A percentile compares a stretch with the other conserved stretches of the same genome.
phyloP scores from a whole-genome alignment of 148 eudicot genomes.

The Nepenthes gracilis region DNA sequence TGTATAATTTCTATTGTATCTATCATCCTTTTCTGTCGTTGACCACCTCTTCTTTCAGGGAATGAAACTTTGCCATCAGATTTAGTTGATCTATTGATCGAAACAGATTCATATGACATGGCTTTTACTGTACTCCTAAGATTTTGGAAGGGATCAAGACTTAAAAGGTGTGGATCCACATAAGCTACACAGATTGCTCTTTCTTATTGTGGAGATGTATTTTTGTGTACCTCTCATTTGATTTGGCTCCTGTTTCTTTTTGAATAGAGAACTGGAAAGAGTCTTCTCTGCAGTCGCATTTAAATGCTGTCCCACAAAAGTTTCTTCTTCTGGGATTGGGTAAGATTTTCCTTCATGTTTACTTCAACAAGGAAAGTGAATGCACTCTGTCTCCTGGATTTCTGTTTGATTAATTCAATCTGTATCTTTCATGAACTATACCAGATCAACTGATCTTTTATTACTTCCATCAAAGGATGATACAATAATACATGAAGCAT shows the following conservation, averaged over 20 bases:
- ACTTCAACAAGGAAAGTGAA: too few relatives aligned
- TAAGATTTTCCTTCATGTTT: slow-evolving; percentile 18
- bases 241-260: neutral
- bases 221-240: neutral
- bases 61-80: slow-evolving; percentile 39
- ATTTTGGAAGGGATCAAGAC: slow-evolving; percentile 81
- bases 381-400: too few relatives aligned
- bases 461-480: slow-evolving; percentile 65
- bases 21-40: neutral
- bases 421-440: neutral
- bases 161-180: slow-evolving; percentile 41
- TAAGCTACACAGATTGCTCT: neutral
- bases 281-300: slow-evolving; percentile 63
- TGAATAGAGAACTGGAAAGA: slow-evolving; percentile 70
- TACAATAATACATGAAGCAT: slow-evolving; percentile 26
- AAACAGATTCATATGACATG: slow-evolving; percentile 71
- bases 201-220: neutral
- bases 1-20: neutral
- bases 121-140: slow-evolving; percentile 76
- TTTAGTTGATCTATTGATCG: slow-evolving; percentile 66
- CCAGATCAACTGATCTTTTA: slow-evolving; percentile 47
- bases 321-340: slow-evolving; percentile 33
- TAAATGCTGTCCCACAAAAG: slow-evolving; percentile 67
- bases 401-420: too few relatives aligned
- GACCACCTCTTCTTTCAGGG: slow-evolving; percentile 31